Percentiles rank a stretch among this genome's conserved stretches.
Evolutionary conservation across 129 eudicot species (phyloP).

Genomic region (Saussurea involucrata): DNA sequence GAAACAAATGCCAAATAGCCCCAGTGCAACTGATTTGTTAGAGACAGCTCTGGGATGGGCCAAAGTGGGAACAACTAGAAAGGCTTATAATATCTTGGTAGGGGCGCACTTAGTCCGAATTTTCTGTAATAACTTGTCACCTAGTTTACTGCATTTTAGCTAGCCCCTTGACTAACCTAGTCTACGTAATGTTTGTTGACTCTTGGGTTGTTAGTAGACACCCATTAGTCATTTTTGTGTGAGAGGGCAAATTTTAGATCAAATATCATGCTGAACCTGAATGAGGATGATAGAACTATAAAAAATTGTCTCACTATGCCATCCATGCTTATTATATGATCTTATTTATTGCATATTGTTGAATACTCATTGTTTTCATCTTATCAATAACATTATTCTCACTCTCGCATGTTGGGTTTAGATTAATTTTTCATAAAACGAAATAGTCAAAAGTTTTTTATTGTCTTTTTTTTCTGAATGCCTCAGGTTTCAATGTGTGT

Average conservation of each 20-base stretch:
- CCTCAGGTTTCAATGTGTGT: neutral
- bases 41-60: neutral
- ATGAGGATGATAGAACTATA: neutral
- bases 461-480: neutral
- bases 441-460: neutral
- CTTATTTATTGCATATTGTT: neutral
- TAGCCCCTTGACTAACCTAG: neutral
- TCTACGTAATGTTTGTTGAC: neutral
- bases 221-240: neutral
- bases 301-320: neutral
- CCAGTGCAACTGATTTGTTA: neutral
- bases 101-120: neutral
- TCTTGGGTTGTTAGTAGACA: neutral
- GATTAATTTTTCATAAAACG: neutral
- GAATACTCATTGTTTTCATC: neutral
- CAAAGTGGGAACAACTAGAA: neutral
- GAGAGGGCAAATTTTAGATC: neutral
- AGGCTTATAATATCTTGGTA: neutral
- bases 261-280: neutral
- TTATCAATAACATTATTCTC: conserved; percentile 1
- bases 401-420: neutral
- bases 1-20: neutral
- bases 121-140: neutral
- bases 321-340: neutral
- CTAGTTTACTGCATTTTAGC: neutral